Base-by-base conservation (phyloP, 176 grass and related monocot genomes). In the Olyra latifolia region DNA sequence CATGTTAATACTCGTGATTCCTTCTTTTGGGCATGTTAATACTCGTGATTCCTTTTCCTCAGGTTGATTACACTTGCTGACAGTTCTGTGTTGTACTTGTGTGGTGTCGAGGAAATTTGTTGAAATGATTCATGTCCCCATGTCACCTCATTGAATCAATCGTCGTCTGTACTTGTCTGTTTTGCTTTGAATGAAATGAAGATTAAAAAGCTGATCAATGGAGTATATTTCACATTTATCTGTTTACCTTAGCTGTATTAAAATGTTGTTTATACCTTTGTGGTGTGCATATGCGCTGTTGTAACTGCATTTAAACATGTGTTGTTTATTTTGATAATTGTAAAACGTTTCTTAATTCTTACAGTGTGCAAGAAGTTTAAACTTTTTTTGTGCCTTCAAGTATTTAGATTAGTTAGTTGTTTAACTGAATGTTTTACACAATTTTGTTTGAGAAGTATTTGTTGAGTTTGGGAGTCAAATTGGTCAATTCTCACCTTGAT, bases 391-490 rank as follows among this genome's bases (percentile, higher is more conserved):
- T 29, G 6, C 39, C 39, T 11, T 53, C 32, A 20, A 23, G n/a
- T 80, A 44, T 43, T 59, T 39, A 46, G 3, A 32, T n/a, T 42
- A 80, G 46, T 6, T 45, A 57, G 35, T 1, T 41, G 20, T 43
- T 58, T 57, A 22, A 56, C 58, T 80, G 24, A 74, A 75, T 56
- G 53, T 80, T 80, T 41, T 7, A 4, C 22, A 11, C 38, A 68
- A 29, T 80, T 19, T 80, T 16, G 39, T 44, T 8, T 69, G 22
- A 56, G 63, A 80, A 45, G 23, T 62, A 66, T 76, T 79, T 83
- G 12, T 15, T 46, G n/a, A 8, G 12, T 59, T 62, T 69, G 23
- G 16, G 41, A 68, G 40, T 84, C 70, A 61, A 28, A 49, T 62
- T 52, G 16, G 23, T 77, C 45, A 67, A 53, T 80, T 38, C 17